These are phyloP conservation scores for Cardamine resedifolia DNA, from an alignment of 345 rosid species.

Conservation along the genomic window DNA sequence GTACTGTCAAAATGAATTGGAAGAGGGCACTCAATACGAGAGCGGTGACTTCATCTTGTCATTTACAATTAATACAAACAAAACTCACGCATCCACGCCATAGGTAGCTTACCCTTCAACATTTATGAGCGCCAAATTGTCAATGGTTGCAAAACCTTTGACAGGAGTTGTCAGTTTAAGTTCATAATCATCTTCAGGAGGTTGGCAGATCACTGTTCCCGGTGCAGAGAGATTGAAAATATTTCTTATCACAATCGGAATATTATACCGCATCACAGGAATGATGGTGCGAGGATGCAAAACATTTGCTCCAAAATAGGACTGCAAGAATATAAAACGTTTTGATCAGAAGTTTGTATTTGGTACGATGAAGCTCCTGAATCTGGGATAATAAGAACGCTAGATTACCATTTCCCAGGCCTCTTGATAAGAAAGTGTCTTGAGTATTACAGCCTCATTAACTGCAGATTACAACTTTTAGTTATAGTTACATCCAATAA, in stretches of 20 bases:
- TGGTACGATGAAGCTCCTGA: conserved; percentile 19
- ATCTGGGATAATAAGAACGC: conserved; percentile 26
- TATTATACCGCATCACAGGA: conserved; percentile 89
- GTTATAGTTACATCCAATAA: background rate
- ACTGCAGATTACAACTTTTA: conserved; percentile 50
- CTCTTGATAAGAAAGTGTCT: conserved; percentile 90
- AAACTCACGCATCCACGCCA: background rate
- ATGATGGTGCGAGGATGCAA: conserved; percentile 98
- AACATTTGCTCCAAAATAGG: conserved; percentile 98
- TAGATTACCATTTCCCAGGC: conserved; percentile 98
- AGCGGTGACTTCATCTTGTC: background rate
- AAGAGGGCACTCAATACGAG: conserved; percentile 1
- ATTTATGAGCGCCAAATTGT: conserved; percentile 93
- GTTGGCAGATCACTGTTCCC: conserved; percentile 81
- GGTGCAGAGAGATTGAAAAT: conserved; percentile 87
- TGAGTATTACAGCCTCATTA: conserved; percentile 91
- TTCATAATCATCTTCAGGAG: conserved; percentile 51
- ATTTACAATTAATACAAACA: background rate
- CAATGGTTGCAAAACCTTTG: conserved; percentile 97
- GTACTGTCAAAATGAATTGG: conserved; percentile 54
- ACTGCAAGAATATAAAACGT: conserved; percentile 59
- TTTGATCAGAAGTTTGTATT: conserved; percentile 23
- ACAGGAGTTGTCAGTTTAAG: conserved; percentile 59
- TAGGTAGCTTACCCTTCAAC: conserved; percentile 82
- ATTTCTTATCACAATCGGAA: conserved; percentile 93